Percentiles rank a stretch among this genome's conserved stretches.
Conservation (phyloP, 2,329 filamentous ascomycete species). For the Alternaria ventricosa region DNA sequence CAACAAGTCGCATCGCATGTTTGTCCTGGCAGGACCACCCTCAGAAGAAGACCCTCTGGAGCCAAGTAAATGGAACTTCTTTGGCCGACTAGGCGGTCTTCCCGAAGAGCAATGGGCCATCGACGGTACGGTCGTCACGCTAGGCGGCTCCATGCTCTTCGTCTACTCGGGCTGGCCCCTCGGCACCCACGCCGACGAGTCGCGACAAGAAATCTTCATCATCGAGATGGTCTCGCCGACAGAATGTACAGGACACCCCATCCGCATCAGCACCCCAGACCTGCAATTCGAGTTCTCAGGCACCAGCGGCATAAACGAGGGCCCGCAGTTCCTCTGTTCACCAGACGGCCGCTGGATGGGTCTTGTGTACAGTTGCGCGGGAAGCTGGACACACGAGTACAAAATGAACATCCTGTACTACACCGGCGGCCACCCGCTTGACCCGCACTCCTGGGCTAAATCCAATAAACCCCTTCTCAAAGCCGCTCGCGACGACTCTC, state of each 20-base stretch:
- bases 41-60: slow-evolving; percentile 38
- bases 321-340: slow-evolving; percentile 48
- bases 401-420: slow-evolving; percentile 56
- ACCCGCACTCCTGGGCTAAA: slow-evolving; percentile 50
- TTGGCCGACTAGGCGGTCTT: slow-evolving; percentile 51
- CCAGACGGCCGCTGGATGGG: slow-evolving; percentile 51
- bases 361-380: slow-evolving; percentile 56
- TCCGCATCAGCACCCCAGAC: slow-evolving; percentile 51
- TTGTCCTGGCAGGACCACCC: slow-evolving; percentile 52
- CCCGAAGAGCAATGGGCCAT: slow-evolving; percentile 56
- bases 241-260: slow-evolving; percentile 43
- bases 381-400: slow-evolving; percentile 57
- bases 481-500: slow-evolving; percentile 39
- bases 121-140: slow-evolving; percentile 54
- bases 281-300: slow-evolving; percentile 51
- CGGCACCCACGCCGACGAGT: slow-evolving; percentile 43
- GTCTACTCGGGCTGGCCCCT: slow-evolving; percentile 57
- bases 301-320: slow-evolving; percentile 54
- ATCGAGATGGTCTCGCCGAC: slow-evolving; percentile 48
- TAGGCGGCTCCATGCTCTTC: slow-evolving; percentile 50
- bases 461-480: slow-evolving; percentile 48
- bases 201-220: slow-evolving; percentile 54
- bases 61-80: slow-evolving; percentile 49
- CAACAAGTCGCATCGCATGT: slow-evolving; percentile 56
- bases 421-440: slow-evolving; percentile 50